phyloP scores from a whole-genome alignment of 352 stramenopile species.

The Phytopythium vexans region DNA sequence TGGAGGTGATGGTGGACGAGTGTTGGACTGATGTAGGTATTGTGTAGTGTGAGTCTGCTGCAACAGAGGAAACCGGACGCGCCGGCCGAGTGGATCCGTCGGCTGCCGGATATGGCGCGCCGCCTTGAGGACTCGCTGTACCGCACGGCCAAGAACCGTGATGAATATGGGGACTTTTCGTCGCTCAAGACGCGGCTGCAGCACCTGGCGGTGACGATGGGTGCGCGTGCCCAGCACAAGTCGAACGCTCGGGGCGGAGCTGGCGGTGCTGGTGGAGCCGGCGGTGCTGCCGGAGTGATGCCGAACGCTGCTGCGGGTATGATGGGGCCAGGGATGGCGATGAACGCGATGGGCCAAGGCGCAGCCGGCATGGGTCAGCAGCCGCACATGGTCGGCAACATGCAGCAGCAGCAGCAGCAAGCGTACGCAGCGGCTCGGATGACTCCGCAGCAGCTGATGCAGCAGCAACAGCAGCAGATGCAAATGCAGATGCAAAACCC shows the following conservation, averaged over 20 bases:
- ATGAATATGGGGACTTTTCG: slow-evolving; percentile 95
- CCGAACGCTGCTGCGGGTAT: slow-evolving; percentile 17
- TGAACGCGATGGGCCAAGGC: slow-evolving; percentile 37
- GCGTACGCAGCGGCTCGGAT: slow-evolving; percentile 42
- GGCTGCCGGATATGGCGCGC: slow-evolving; percentile 97
- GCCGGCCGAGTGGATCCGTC: slow-evolving; percentile 95
- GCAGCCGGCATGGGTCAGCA: slow-evolving; percentile 49
- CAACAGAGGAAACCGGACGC: slow-evolving; percentile 97
- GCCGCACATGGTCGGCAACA: slow-evolving; percentile 60
- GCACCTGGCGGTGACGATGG: slow-evolving; percentile 92
- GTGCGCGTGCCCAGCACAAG: slow-evolving; percentile 79
- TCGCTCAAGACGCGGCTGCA: slow-evolving; percentile 97
- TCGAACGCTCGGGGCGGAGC: slow-evolving; percentile 43
- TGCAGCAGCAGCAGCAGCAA: slow-evolving; percentile 39
- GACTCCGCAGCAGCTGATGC: slow-evolving; percentile 51
- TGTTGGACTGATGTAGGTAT: slow-evolving; percentile 7
- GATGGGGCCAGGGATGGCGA: slow-evolving; percentile 52
- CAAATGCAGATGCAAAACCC: slow-evolving; percentile 74
- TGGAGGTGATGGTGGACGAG: slow-evolving; percentile 1
- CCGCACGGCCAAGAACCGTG: slow-evolving; percentile 86
- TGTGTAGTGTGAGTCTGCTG: slow-evolving; percentile 89
- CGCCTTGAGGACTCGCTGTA: slow-evolving; percentile 98
- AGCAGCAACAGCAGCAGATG: slow-evolving; percentile 78
- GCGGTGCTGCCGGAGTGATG: slow-evolving; percentile 18
- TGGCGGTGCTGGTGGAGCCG: slow-evolving; percentile 23